These are phyloP conservation scores for Thoreauomyces humboldtii DNA, from an alignment of 192 early-diverging fungal species.

Conservation along the genomic window DNA sequence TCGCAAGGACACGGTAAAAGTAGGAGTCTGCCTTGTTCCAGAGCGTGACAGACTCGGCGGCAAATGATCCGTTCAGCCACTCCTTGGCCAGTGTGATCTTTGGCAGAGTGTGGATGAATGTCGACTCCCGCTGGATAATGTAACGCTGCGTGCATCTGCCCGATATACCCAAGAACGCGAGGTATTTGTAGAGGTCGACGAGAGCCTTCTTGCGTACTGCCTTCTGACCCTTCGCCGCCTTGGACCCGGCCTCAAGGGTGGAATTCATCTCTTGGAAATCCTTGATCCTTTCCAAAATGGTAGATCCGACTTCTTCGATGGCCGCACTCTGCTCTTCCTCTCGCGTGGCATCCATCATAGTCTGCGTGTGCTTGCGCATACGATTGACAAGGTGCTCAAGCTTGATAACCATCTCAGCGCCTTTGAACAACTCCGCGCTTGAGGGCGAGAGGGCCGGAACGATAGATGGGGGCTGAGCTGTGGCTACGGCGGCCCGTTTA, in stretches of 20 bases:
- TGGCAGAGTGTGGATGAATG: constrained; percentile 30
- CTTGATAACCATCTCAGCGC: background rate
- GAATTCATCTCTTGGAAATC: constrained; percentile 37
- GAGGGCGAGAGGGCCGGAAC: background rate
- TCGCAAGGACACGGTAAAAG: constrained; percentile 65
- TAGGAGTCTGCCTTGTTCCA: constrained; percentile 65
- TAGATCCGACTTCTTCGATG: constrained; percentile 39
- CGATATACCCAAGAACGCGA: constrained; percentile 64
- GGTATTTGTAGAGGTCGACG: constrained; percentile 72
- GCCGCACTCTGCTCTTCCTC: background rate
- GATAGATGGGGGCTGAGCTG: background rate
- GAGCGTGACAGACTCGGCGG: background rate
- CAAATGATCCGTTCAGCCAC: background rate
- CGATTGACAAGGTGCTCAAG: constrained; percentile 21
- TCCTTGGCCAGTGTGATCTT: background rate
- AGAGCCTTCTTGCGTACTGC: constrained; percentile 72
- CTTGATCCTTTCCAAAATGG: constrained; percentile 39
- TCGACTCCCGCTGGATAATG: constrained; percentile 29
- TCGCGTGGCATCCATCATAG: background rate
- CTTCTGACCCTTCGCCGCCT: constrained; percentile 60
- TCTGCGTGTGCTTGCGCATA: constrained; percentile 8
- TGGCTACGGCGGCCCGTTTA: background rate
- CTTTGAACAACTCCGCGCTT: background rate
- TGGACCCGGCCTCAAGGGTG: constrained; percentile 28
- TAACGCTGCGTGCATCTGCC: constrained; percentile 31